These are phyloP conservation scores for Linnemannia hyalina DNA, from an alignment of 192 early-diverging fungal genomes.

Conservation along the genomic window DNA sequence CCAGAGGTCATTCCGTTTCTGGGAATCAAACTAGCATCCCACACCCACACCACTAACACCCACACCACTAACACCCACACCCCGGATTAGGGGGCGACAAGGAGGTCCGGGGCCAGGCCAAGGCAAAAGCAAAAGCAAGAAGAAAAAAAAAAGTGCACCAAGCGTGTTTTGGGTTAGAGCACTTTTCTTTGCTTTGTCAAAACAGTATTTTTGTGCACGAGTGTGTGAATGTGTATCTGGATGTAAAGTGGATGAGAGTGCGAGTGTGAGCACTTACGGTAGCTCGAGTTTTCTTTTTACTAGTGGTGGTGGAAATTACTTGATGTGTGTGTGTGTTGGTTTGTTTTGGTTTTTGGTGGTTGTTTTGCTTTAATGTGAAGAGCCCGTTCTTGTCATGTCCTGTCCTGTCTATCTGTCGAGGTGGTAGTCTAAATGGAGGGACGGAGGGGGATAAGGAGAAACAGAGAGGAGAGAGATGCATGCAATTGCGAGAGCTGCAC, in stretches of 20 bases:
- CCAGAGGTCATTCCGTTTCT: neutral
- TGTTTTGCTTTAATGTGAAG: neutral
- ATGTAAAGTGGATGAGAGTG: neutral
- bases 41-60: no score
- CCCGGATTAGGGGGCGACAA: neutral
- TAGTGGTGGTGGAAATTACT: neutral
- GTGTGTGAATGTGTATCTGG: neutral
- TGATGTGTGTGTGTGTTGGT: no score
- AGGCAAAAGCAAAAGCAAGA: neutral
- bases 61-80: no score
- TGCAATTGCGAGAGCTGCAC: neutral
- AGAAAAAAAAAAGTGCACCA: neutral
- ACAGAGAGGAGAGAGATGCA: neutral
- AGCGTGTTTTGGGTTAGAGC: neutral
- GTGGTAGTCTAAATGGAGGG: neutral
- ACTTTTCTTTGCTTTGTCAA: no score
- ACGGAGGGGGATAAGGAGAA: neutral
- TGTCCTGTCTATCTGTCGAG: neutral
- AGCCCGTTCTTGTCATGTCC: neutral
- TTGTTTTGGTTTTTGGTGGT: no score
- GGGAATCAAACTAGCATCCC: neutral
- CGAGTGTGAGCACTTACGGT: neutral
- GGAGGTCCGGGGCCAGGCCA: neutral
- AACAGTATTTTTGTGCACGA: slow-evolving; percentile 1
- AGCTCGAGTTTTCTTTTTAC: neutral